Evolutionary conservation across 1,284 basidiomycete genomes (phyloP).

Genomic region (Rhodofomes roseus): DNA sequence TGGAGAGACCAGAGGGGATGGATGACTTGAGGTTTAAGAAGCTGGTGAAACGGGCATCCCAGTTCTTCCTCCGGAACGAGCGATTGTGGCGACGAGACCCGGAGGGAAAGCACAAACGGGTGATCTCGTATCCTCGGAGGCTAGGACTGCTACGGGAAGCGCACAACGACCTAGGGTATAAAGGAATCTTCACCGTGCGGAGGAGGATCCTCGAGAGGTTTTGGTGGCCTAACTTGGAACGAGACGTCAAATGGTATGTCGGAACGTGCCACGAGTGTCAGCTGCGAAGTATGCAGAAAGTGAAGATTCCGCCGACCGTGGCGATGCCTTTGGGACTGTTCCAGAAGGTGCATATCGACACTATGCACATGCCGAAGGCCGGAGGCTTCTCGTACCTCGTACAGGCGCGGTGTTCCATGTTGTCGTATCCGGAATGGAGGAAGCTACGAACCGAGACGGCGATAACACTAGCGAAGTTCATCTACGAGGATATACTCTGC

Average conservation of each 20-base stretch:
- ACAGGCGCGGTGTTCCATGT: constrained; percentile 11
- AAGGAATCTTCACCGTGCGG: constrained; percentile 13
- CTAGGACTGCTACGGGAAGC: constrained; percentile 2
- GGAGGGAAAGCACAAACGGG: not conserved
- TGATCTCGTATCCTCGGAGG: not conserved
- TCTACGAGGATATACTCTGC: constrained; percentile 24
- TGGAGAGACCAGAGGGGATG: not conserved
- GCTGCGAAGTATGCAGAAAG: constrained; percentile 14
- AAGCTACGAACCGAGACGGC: constrained; percentile 9
- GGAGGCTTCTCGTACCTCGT: not conserved
- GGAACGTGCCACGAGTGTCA: constrained; percentile 37
- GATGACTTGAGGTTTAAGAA: not conserved
- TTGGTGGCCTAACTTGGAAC: constrained; percentile 21
- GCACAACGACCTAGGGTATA: constrained; percentile 21
- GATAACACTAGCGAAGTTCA: constrained; percentile 15
- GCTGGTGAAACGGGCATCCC: not conserved
- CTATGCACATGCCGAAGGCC: constrained; percentile 15
- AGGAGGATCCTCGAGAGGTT: constrained; percentile 11
- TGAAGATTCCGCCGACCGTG: constrained; percentile 31
- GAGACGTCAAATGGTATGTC: constrained; percentile 18
- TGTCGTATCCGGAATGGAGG: constrained; percentile 16
- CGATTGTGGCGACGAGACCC: not conserved
- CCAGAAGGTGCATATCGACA: constrained; percentile 31
- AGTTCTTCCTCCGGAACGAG: not conserved
- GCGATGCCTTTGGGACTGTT: constrained; percentile 29